phyloP scores from a whole-genome alignment of 75 land plant species.

The Cunninghamia lanceolata region DNA sequence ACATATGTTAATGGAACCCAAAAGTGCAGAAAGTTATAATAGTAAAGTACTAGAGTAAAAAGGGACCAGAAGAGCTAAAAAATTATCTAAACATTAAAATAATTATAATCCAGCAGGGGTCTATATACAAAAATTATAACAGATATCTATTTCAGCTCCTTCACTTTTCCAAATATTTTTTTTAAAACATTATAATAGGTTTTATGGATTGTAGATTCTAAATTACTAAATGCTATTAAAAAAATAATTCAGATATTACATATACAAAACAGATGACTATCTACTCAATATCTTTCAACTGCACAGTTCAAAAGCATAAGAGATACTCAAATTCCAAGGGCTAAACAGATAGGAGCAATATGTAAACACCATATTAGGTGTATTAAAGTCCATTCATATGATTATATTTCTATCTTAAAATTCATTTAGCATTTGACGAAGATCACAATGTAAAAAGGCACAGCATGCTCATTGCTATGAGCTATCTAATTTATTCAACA shows the following conservation, averaged over 20 bases:
- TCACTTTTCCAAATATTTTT: no score
- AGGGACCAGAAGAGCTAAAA: neutral
- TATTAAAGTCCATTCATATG: neutral
- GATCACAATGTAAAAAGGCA: no score
- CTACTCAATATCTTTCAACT: neutral
- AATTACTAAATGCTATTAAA: neutral
- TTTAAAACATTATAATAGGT: neutral
- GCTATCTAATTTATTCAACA: no score
- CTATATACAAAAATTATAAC: neutral
- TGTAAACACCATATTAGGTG: neutral
- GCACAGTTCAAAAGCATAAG: neutral
- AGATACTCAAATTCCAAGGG: neutral
- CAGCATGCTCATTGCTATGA: no score
- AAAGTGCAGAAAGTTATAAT: neutral
- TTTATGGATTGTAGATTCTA: neutral
- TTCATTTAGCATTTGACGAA: no score
- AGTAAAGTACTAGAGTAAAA: neutral
- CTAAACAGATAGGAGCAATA: neutral
- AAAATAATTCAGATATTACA: neutral
- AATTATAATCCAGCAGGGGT: neutral
- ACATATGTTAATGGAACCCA: neutral
- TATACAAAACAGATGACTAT: neutral
- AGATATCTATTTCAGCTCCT: no score
- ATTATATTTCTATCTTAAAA: neutral
- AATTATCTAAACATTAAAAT: neutral